Conservation (phyloP, 2,329 filamentous ascomycete species). For the Penicillium palitans region DNA sequence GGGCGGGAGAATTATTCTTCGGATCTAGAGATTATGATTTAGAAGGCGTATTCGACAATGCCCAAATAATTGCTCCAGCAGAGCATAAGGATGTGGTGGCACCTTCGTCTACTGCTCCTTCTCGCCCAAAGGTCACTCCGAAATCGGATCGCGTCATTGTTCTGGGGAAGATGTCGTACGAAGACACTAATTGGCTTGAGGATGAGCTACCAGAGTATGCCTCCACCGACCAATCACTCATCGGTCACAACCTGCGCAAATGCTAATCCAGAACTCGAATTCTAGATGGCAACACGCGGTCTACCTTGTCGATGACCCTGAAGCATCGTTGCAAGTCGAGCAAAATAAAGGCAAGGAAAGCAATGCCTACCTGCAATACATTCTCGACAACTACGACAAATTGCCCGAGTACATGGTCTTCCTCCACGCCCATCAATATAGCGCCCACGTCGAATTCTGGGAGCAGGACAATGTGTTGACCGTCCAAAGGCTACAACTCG, state of each 20-base stretch:
- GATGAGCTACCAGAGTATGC: constrained; percentile 46
- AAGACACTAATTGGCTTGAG: constrained; percentile 48
- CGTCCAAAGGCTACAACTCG: constrained; percentile 50
- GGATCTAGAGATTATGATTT: background rate
- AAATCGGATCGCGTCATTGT: constrained; percentile 39
- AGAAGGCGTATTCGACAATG: background rate
- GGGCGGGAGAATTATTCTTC: constrained; percentile 3
- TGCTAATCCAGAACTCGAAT: background rate
- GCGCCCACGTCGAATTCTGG: constrained; percentile 54
- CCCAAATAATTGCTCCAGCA: background rate
- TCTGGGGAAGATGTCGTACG: constrained; percentile 43
- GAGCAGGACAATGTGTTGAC: constrained; percentile 54
- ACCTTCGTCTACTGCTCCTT: constrained; percentile 9
- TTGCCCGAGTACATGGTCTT: constrained; percentile 57
- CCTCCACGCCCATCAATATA: constrained; percentile 56
- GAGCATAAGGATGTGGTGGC: background rate
- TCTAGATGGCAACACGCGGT: constrained; percentile 47
- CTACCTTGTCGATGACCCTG: constrained; percentile 42
- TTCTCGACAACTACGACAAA: constrained; percentile 46
- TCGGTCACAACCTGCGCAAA: background rate
- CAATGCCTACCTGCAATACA: constrained; percentile 48
- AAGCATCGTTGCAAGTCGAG: constrained; percentile 23
- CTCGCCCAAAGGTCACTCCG: constrained; percentile 19
- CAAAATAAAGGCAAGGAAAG: constrained; percentile 47
- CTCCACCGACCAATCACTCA: background rate